Base-by-base conservation (phyloP, 1,284 basidiomycete genomes). In the Moniliella sp. region DNA sequence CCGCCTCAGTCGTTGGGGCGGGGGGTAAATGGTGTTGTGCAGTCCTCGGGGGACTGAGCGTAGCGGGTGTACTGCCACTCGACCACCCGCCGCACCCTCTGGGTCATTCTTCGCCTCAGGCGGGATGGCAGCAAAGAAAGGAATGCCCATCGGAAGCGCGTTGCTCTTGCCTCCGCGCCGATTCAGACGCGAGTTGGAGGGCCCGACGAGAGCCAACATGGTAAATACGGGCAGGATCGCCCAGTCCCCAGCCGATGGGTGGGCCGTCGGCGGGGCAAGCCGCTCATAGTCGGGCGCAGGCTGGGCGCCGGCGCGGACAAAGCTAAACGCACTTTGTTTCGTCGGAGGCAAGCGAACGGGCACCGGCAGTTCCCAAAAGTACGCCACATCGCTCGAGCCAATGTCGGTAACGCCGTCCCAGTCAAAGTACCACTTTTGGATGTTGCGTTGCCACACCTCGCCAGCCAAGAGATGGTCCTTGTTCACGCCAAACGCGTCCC, bases 111-210 rank as follows among this genome's bases (percentile, higher is more conserved):
- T 21, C 19, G 46, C 31, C 11, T 35, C 34, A 8, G 40, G 35
- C 1, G 48, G 45, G 8, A 59, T 28, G 4, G 46, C 35, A 15
- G 57, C 45, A 30, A 59, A 51, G 45, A 59, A 55, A 5, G 56
- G 56, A 27, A 53, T 32, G 25, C 56, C 56, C 3, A 42, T 30
- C 3, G 21, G 21, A 15, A 23, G 18, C 14, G 31, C 12, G 2
- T 21, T 25, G 19, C 31, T 18, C 12, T 25, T 21, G 15, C 18
- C 25, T 10, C 17, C 5, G 7, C 21, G 21, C 8, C 21, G 21
- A n/a, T 23, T 7, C 7, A 7, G 18, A 13, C 32, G 31, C 17
- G 16, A 30, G 11, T 33, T 31, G 2, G 15, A 10, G n/a, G n/a
- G n/a, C n/a, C n/a, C n/a, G n/a, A n/a, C n/a, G n/a, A n/a, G n/a